These are phyloP conservation scores for Parmelia sp. DNA, from an alignment of 495 filamentous ascomycete species.

Conservation along the genomic window DNA sequence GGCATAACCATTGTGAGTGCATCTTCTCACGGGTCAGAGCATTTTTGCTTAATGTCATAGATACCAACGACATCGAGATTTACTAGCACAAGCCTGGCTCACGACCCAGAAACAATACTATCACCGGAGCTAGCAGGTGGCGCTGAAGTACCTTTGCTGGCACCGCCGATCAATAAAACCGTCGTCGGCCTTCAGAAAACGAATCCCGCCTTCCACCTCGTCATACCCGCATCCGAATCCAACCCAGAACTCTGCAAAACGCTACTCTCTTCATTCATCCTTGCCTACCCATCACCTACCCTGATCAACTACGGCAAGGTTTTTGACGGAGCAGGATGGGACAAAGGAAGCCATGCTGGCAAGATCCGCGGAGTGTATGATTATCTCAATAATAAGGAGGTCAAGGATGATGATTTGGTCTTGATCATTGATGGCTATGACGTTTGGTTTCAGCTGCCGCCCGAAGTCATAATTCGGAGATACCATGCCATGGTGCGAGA, in stretches of 20 bases:
- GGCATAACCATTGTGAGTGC: slow-evolving; percentile 20
- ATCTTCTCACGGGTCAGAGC: not conserved
- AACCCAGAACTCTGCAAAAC: slow-evolving; percentile 53
- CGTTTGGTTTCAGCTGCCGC: slow-evolving; percentile 56
- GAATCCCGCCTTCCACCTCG: slow-evolving; percentile 55
- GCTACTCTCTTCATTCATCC: slow-evolving; percentile 52
- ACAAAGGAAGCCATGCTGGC: slow-evolving; percentile 27
- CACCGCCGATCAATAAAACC: slow-evolving; percentile 16
- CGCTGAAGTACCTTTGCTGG: slow-evolving; percentile 8
- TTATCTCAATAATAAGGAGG: slow-evolving; percentile 45
- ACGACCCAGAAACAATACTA: slow-evolving; percentile 4
- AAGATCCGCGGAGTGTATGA: slow-evolving; percentile 47
- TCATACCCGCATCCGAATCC: slow-evolving; percentile 48
- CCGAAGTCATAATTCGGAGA: slow-evolving; percentile 50
- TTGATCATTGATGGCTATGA: slow-evolving; percentile 54
- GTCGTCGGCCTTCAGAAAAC: slow-evolving; percentile 36
- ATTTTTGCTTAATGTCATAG: slow-evolving; percentile 7
- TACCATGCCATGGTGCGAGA: slow-evolving; percentile 46
- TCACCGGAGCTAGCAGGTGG: not conserved
- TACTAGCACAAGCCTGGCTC: slow-evolving; percentile 5
- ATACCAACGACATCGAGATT: slow-evolving; percentile 18
- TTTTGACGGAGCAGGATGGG: slow-evolving; percentile 27
- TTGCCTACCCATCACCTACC: slow-evolving; percentile 56
- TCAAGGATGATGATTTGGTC: slow-evolving; percentile 54
- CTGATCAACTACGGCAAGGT: slow-evolving; percentile 44